Evolutionary conservation across 192 early-diverging fungal species (phyloP).

Genomic region (Backusella sp.): DNA sequence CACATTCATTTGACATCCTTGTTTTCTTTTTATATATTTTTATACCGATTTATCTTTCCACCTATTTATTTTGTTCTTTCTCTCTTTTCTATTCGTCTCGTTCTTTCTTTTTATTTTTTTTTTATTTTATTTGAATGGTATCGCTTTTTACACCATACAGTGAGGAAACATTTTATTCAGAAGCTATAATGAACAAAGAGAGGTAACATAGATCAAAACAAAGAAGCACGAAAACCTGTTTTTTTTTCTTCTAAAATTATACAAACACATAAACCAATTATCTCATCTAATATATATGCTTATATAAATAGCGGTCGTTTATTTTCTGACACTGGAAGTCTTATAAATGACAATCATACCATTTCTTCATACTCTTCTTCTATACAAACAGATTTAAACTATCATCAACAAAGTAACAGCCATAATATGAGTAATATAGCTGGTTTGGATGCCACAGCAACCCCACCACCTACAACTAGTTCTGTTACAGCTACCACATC

Average conservation of each 20-base stretch:
- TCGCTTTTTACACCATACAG: not conserved
- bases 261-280: not conserved
- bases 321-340: not conserved
- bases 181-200: not conserved
- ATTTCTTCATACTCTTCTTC: constrained; percentile 5
- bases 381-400: not conserved
- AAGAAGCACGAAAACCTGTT: not conserved
- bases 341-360: constrained; percentile 1
- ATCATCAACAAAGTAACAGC: not conserved
- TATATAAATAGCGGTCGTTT: not conserved
- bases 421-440: not conserved
- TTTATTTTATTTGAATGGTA: not conserved
- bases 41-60: not conserved
- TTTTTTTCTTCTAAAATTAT: constrained; percentile 8
- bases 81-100: not conserved
- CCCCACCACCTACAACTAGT: not conserved
- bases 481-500: not conserved
- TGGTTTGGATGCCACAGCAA: not conserved
- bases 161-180: not conserved
- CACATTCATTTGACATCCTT: not conserved
- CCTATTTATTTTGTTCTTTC: not conserved
- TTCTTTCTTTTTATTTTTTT: not conserved
- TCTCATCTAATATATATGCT: not conserved
- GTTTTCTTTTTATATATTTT: not conserved
- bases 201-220: constrained; percentile 1